Conservation (phyloP, 441 rosid species). For the Aleurites moluccanus region DNA sequence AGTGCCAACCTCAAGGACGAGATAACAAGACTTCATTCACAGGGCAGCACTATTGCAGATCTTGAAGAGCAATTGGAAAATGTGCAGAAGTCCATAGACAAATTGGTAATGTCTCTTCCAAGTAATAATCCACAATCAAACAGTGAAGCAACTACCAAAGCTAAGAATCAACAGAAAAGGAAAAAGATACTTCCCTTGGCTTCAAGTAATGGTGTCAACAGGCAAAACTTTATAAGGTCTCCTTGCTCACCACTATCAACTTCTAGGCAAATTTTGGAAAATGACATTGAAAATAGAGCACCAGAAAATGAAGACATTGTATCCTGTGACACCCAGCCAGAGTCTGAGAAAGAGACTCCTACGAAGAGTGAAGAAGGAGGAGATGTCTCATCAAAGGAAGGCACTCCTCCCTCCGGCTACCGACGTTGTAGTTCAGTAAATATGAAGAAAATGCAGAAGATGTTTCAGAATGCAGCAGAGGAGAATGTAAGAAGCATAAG, state of each 20-base stretch:
- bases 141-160: conserved; percentile 52
- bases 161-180: conserved; percentile 77
- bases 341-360: conserved; percentile 67
- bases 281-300: conserved; percentile 75
- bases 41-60: conserved; percentile 88
- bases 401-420: conserved; percentile 70
- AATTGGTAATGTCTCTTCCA: conserved; percentile 93
- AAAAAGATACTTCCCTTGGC: conserved; percentile 82
- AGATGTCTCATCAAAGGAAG: conserved; percentile 81
- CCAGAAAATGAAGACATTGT: conserved; percentile 57
- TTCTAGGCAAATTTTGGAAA: conserved; percentile 69
- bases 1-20: conserved; percentile 96
- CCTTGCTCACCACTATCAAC: conserved; percentile 94
- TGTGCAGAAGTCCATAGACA: conserved; percentile 97
- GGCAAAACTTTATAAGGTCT: conserved; percentile 72
- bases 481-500: conserved; percentile 96
- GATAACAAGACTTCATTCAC: conserved; percentile 94
- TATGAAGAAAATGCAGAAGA: conserved; percentile 98
- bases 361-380: conserved; percentile 80
- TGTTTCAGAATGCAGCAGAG: conserved; percentile 99
- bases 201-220: conserved; percentile 67
- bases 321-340: conserved; percentile 39
- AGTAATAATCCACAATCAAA: conserved; percentile 43
- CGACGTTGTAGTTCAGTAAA: conserved; percentile 85
- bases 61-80: conserved; percentile 95